These are phyloP conservation scores for Pelargonium fulgidum DNA, from an alignment of 441 rosid species.

Conservation along the genomic window DNA sequence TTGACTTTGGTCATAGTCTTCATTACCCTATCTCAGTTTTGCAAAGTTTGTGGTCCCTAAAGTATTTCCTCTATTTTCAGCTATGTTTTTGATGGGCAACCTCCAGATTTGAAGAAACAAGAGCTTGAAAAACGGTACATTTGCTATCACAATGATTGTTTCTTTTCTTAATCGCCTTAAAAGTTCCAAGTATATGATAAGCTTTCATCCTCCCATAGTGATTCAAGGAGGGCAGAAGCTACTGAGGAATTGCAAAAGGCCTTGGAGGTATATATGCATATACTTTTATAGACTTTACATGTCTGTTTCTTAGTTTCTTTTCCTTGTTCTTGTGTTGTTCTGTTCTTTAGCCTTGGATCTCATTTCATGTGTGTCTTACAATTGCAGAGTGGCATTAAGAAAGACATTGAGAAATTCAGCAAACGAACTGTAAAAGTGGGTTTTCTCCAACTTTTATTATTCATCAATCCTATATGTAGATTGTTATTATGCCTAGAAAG, in stretches of 20 bases:
- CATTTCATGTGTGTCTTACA: conserved; percentile 7
- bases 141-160: neutral
- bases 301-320: conserved; percentile 1
- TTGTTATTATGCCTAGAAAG: too few relatives aligned
- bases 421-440: conserved; percentile 87
- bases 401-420: conserved; percentile 92
- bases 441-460: conserved; percentile 10
- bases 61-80: conserved; percentile 32
- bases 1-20: neutral
- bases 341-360: neutral
- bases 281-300: too few relatives aligned
- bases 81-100: conserved; percentile 93
- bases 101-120: conserved; percentile 85
- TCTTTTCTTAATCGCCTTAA: neutral
- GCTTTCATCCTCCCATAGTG: conserved; percentile 34
- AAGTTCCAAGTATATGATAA: neutral
- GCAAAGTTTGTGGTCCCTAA: conserved; percentile 13
- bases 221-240: conserved; percentile 85
- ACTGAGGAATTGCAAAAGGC: conserved; percentile 66
- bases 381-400: conserved; percentile 68
- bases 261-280: conserved; percentile 39
- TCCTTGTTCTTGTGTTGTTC: conserved; percentile 9
- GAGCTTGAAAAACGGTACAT: conserved; percentile 90
- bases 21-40: too few relatives aligned
- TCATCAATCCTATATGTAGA: too few relatives aligned